A percentile compares a stretch with the other conserved stretches of the same genome.
Evolutionary conservation across 805 yeast species (phyloP).

Genomic region (Candida germanica): DNA sequence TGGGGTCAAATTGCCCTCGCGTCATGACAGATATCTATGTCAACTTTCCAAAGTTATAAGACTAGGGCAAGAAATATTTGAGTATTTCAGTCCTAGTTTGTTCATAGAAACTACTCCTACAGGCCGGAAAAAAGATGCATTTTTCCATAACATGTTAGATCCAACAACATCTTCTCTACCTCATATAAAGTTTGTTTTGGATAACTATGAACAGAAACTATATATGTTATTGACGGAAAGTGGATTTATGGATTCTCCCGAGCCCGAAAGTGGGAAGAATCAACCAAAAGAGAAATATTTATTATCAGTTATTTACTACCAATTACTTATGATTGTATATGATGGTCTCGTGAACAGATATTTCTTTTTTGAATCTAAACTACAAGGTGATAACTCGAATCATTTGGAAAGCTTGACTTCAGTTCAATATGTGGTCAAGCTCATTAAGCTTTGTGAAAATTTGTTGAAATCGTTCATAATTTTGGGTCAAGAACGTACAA

Average conservation of each 20-base stretch:
- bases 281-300: slow-evolving; percentile 36
- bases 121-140: slow-evolving; percentile 8
- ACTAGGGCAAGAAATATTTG: slow-evolving; percentile 49
- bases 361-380: slow-evolving; percentile 14
- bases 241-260: slow-evolving; percentile 28
- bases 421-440: slow-evolving; percentile 35
- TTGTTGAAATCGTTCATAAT: slow-evolving; percentile 44
- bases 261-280: slow-evolving; percentile 10
- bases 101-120: slow-evolving; percentile 11
- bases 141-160: slow-evolving; percentile 13
- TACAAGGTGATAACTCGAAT: slow-evolving; percentile 1
- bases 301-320: slow-evolving; percentile 47
- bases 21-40: slow-evolving; percentile 41
- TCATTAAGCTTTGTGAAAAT: slow-evolving; percentile 45
- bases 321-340: slow-evolving; percentile 48
- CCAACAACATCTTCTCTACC: slow-evolving; percentile 13
- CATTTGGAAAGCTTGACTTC: slow-evolving; percentile 27
- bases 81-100: slow-evolving; percentile 31
- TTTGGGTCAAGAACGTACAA: slow-evolving; percentile 33
- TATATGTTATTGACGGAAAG: slow-evolving; percentile 39
- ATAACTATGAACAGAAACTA: slow-evolving; percentile 40
- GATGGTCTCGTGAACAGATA: slow-evolving; percentile 48
- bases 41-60: slow-evolving; percentile 44
- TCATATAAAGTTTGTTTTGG: slow-evolving; percentile 24
- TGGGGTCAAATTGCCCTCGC: slow-evolving; percentile 18